Evolutionary conservation across 345 rosid genomes (phyloP).

Genomic region (Angophora floribunda): DNA sequence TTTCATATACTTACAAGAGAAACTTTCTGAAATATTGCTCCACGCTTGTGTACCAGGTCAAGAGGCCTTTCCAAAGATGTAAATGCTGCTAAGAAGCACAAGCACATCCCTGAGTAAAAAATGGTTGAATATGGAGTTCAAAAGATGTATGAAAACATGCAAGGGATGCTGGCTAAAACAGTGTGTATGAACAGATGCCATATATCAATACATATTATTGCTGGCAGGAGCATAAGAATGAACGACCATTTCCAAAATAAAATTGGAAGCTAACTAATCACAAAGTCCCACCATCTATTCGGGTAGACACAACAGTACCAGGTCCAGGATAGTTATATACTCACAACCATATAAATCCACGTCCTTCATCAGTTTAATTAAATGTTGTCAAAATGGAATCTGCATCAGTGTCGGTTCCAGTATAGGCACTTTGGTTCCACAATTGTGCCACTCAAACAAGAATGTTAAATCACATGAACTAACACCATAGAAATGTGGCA

Average conservation of each 20-base stretch:
- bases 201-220: background rate
- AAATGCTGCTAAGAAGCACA: conserved; percentile 46
- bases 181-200: background rate
- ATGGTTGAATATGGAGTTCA: background rate
- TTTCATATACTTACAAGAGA: conserved; percentile 51
- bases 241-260: background rate
- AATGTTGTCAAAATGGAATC: background rate
- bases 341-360: background rate
- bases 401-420: background rate
- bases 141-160: background rate
- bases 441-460: background rate
- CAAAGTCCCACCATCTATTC: background rate
- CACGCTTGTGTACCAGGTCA: conserved; percentile 60
- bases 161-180: background rate
- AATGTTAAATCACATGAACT: background rate
- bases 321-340: background rate
- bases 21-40: conserved; percentile 58
- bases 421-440: background rate
- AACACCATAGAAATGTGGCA: background rate
- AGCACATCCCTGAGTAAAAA: background rate
- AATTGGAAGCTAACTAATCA: background rate
- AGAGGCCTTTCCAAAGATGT: conserved; percentile 83
- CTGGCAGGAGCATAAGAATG: background rate
- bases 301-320: background rate
- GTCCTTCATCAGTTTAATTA: background rate